phyloP scores from a whole-genome alignment of 2,329 filamentous ascomycete species.

The Paramyrothecium roridum region DNA sequence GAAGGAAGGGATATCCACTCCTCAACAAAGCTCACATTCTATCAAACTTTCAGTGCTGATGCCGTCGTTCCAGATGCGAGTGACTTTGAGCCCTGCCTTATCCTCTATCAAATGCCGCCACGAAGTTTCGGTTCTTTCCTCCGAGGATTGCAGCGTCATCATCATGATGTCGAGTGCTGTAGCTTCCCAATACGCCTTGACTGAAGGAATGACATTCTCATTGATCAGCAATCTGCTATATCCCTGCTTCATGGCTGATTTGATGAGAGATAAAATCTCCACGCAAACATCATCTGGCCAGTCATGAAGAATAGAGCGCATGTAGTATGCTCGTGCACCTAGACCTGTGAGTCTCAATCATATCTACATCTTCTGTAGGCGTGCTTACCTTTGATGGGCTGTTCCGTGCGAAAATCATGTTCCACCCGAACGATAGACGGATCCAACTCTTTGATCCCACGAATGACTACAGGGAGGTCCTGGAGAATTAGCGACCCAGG shows the following conservation, averaged over 20 bases:
- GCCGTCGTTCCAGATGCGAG: constrained; percentile 24
- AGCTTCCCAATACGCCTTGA: constrained; percentile 28
- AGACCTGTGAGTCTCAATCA: too few relatives aligned
- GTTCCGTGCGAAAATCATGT: constrained; percentile 43
- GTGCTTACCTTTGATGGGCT: constrained; percentile 37
- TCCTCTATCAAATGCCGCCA: constrained; percentile 28
- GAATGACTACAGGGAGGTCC: constrained; percentile 39
- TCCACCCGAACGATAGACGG: constrained; percentile 27
- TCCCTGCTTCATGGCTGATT: constrained; percentile 30
- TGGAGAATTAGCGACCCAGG: constrained; percentile 44
- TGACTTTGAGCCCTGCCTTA: constrained; percentile 27
- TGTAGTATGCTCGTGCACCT: constrained; percentile 35
- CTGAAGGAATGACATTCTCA: constrained; percentile 32
- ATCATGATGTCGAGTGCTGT: constrained; percentile 36
- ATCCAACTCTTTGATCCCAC: constrained; percentile 23
- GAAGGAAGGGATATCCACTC: too few relatives aligned
- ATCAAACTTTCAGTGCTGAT: constrained; percentile 32
- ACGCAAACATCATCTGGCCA: constrained; percentile 31
- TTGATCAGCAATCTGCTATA: constrained; percentile 35
- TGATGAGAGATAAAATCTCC: constrained; percentile 25
- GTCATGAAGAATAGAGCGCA: constrained; percentile 39
- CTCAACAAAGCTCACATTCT: constrained; percentile 25
- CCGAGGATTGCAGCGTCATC: constrained; percentile 20
- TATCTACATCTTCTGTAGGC: constrained; percentile 16
- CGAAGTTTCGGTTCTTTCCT: constrained; percentile 32